Percentiles rank a stretch among this genome's conserved stretches.
phyloP scores from a whole-genome alignment of 2,329 filamentous ascomycete genomes.

The Mollisia scopiformis region DNA sequence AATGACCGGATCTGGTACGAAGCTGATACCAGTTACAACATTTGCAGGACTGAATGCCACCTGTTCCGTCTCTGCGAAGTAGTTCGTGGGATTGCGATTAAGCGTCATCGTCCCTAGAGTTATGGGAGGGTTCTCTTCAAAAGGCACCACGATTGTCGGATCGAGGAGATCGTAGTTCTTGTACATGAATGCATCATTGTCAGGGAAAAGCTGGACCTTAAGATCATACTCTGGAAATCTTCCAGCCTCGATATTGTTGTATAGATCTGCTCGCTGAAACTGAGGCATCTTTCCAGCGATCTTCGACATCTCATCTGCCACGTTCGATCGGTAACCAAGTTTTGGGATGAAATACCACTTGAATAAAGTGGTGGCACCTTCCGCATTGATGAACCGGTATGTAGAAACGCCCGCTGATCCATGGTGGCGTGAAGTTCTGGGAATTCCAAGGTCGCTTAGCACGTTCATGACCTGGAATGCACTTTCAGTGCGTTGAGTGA shows the following conservation, averaged over 20 bases:
- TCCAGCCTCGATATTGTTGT: neutral
- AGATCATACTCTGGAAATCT: neutral
- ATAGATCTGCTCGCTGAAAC: neutral
- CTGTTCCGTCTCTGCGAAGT: neutral
- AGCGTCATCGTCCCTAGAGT: neutral
- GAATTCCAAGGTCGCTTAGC: neutral
- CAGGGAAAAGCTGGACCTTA: neutral
- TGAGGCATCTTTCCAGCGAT: neutral
- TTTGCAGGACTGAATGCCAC: neutral
- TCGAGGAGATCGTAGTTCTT: neutral
- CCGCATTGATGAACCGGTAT: neutral
- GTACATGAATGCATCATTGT: neutral
- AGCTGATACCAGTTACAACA: neutral
- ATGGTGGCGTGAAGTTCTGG: neutral
- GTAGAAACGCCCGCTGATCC: neutral
- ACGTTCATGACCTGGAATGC: neutral
- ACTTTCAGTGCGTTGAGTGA: neutral
- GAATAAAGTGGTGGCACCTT: neutral
- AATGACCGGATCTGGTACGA: neutral
- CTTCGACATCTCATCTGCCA: neutral
- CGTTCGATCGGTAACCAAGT: neutral
- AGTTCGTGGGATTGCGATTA: neutral
- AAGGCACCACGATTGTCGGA: neutral
- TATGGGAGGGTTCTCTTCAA: neutral
- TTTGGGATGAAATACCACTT: neutral